Evolutionary conservation across 2,329 filamentous ascomycete genomes (phyloP).

Genomic region (Dactylellina parvicollis): DNA sequence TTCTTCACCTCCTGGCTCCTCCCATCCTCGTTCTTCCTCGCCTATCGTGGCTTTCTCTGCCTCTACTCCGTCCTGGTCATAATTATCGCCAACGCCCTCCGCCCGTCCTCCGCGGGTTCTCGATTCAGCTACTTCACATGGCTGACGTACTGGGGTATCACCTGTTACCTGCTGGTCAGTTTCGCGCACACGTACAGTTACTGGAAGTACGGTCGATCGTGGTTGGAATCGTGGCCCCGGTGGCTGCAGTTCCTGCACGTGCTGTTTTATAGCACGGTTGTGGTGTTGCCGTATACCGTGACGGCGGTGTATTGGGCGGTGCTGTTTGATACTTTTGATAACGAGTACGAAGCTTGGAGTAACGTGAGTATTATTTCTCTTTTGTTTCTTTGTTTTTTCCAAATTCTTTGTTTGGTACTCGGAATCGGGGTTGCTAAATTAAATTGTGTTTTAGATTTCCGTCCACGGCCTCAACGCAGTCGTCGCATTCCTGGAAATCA

Average conservation of each 20-base stretch:
- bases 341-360: constrained; percentile 67
- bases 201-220: constrained; percentile 64
- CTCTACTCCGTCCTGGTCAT: constrained; percentile 77
- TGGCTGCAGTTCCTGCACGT: constrained; percentile 73
- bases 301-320: constrained; percentile 76
- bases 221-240: constrained; percentile 70
- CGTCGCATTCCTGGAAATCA: constrained; percentile 79
- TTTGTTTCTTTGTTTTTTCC: constrained; percentile 12
- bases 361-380: constrained; percentile 61
- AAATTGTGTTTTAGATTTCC: constrained; percentile 65
- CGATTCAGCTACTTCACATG: constrained; percentile 85
- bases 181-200: constrained; percentile 76
- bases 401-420: neutral
- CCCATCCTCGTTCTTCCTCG: constrained; percentile 71
- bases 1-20: constrained; percentile 85
- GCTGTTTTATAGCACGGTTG: constrained; percentile 72
- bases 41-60: constrained; percentile 64
- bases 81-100: constrained; percentile 74
- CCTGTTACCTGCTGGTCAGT: constrained; percentile 73
- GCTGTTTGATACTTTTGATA: constrained; percentile 67
- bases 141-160: constrained; percentile 82
- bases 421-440: constrained; percentile 17
- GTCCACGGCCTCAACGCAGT: constrained; percentile 78
- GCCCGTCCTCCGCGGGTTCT: constrained; percentile 65
- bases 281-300: constrained; percentile 74